Evolutionary conservation across 495 filamentous ascomycete species (phyloP), one percentile per base, ranked within the genome.

Genomic region (Penicillium bovifimosum): DNA sequence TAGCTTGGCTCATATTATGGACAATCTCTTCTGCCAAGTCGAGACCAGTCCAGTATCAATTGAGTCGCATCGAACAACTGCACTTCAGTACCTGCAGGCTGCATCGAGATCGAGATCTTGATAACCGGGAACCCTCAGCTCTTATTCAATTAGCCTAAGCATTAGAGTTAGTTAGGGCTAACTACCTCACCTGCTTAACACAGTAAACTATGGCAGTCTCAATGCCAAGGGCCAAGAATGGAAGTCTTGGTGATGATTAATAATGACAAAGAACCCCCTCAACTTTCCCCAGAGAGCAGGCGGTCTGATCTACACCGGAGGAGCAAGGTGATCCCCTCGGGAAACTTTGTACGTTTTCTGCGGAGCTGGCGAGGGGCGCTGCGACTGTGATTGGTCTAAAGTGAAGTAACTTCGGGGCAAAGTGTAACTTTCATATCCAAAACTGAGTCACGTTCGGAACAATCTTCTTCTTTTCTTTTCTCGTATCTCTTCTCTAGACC

Each of bases 371-470:
- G 55, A 59, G 56, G 50, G 56, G 45, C 32, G 50, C 17, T 28
- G 11, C 36, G 44, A 33, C 36, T 42, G 10, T 52, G 47, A 55
- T 55, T 55, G 56, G 60, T 47, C 53, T 53, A 47, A 51, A 51
- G 54, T 38, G n/a, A 36, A 49, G 13, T 40, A 32, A 32, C 11
- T 20, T 52, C 52, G 51, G 53, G 50, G 50, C 35, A 54, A 44
- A 51, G 24, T 55, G 50, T 50, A 53, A n/a, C n/a, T 47, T 48
- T 40, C 45, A 13, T 14, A 48, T 42, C 20, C 20, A 24, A 26
- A 29, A 33, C 62, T 61, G 55, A 65, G 49, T 67, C 61, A 61
- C 55, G 49, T 31, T 24, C 33, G 27, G 26, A 1, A 29, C 35
- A 31, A 47, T 38, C 14, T 36, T 41, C 50, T 52, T 46, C 45